phyloP scores from a whole-genome alignment of 2,329 filamentous ascomycete species.

The Lasiodiplodia gonubiensis region DNA sequence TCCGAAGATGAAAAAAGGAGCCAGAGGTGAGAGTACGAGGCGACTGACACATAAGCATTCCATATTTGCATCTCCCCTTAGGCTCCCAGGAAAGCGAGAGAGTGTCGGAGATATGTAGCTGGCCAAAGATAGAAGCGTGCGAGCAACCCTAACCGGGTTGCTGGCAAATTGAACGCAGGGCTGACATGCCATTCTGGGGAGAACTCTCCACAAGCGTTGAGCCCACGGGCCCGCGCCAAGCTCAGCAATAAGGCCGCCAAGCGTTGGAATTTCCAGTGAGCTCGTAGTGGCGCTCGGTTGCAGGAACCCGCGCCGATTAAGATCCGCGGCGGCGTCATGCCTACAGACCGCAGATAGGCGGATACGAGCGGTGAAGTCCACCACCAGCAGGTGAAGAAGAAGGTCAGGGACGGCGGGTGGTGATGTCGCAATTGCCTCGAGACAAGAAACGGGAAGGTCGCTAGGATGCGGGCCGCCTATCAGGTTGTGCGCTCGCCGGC shows the following conservation, averaged over 20 bases:
- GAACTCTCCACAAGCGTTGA: neutral
- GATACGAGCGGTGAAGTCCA: conserved; percentile 1
- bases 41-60: neutral
- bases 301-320: neutral
- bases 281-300: conserved; percentile 21
- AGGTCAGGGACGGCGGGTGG: neutral
- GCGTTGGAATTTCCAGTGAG: conserved; percentile 10
- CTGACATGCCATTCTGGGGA: conserved; percentile 15
- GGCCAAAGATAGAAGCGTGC: conserved; percentile 3
- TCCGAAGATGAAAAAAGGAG: conserved; percentile 7
- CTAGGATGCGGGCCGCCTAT: conserved; percentile 10
- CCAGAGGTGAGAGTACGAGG: neutral
- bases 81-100: neutral
- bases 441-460: conserved; percentile 26
- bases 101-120: neutral
- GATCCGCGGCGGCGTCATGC: conserved; percentile 15
- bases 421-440: conserved; percentile 18
- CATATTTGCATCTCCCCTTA: neutral
- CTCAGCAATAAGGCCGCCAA: conserved; percentile 15
- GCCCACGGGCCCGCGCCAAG: conserved; percentile 11
- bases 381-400: neutral
- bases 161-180: conserved; percentile 2
- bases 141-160: neutral
- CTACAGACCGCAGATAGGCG: neutral
- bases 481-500: conserved; percentile 17